These are phyloP conservation scores for Aspergillus caelatus DNA, from an alignment of 2,329 filamentous ascomycete species.

Conservation along the genomic window DNA sequence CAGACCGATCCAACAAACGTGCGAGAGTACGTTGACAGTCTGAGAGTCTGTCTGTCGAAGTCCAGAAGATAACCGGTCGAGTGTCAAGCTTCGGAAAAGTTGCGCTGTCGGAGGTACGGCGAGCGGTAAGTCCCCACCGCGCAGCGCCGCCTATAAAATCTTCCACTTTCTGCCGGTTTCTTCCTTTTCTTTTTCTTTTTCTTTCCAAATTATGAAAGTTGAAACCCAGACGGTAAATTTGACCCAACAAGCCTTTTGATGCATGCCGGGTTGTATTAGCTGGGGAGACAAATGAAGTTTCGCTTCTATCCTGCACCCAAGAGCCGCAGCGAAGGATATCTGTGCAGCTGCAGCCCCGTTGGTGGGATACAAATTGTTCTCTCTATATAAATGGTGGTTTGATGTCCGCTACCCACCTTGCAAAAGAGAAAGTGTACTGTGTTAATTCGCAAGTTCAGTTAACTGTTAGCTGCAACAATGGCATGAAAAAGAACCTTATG, in stretches of 20 bases:
- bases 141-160: constrained; percentile 28
- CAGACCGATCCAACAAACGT: not conserved
- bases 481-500: constrained; percentile 23
- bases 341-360: constrained; percentile 53
- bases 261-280: constrained; percentile 62
- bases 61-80: constrained; percentile 14
- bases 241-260: constrained; percentile 56
- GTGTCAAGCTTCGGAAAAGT: constrained; percentile 32
- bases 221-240: constrained; percentile 60
- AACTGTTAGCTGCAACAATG: constrained; percentile 23
- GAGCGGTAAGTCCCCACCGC: constrained; percentile 24
- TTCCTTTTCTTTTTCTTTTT: constrained; percentile 36
- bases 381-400: constrained; percentile 18
- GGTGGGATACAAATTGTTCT: constrained; percentile 46
- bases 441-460: constrained; percentile 22
- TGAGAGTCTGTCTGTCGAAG: constrained; percentile 3
- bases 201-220: constrained; percentile 57
- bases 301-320: constrained; percentile 50
- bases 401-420: constrained; percentile 12
- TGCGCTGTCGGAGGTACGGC: constrained; percentile 29
- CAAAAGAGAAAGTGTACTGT: constrained; percentile 9
- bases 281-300: constrained; percentile 50
- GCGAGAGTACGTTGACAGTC: not conserved
- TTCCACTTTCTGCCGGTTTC: constrained; percentile 21
- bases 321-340: constrained; percentile 51